Base-by-base conservation (phyloP, 495 filamentous ascomycete genomes). In the Aspergillus bridgeri region DNA sequence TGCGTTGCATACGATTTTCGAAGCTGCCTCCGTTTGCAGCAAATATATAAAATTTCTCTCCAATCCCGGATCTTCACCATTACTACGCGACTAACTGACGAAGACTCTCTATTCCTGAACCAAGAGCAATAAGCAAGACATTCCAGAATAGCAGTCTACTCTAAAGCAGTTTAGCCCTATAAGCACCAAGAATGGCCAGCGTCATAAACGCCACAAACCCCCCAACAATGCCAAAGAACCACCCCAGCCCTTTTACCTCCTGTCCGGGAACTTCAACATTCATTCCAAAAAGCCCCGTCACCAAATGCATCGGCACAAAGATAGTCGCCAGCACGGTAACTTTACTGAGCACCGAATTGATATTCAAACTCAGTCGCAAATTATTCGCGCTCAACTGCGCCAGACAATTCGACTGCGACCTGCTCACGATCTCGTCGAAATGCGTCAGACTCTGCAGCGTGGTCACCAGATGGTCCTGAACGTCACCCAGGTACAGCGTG, bases 401-500 rank as follows among this genome's bases (percentile, higher is more conserved):
- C 18, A 97, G 79, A 62, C 93, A 96, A 64, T 98, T 98, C 66
- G 85, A 86, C 77, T 96, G 92, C 17, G 83, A 84, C 22, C 93
- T 87, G 0, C 86, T 87, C 24, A 96, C 82, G 74, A 98, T 96
- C 77, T 96, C 96, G 66, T 98, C 94, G 59, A 92, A 93, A 61
- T 98, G 94, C 5, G 80, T 80, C 17, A 98, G 78, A 65, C 91
- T 94, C 55, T 84, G 88, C 79, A 94, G 86, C 83, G 94, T 96
- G 48, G 93, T 98, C 13, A 97, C 88, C n/a, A 98, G 89, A 76
- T 98, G 93, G 68, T 98, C 93, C 68, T 98, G 93, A 51, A 96
- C 93, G 73, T 98, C 93, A 51, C 89, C 87, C 0, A 98, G 81
- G 65, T 97, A 98, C 52, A 97, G 78, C 20, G 91, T 89, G 48